Evolutionary conservation across 1,284 basidiomycete species (phyloP).

Genomic region (Boletellus deceptivus): DNA sequence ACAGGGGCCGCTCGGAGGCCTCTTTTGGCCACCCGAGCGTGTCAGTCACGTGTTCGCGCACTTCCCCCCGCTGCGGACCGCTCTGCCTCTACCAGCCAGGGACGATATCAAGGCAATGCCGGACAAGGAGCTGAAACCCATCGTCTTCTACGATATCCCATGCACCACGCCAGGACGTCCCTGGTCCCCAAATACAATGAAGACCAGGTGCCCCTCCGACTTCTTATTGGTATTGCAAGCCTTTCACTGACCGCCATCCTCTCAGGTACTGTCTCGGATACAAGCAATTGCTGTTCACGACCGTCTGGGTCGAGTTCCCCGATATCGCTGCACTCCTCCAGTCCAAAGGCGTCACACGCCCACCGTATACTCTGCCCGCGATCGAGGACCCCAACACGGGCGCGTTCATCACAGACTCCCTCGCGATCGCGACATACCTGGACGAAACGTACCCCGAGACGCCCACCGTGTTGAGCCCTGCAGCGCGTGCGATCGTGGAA

Average conservation of each 20-base stretch:
- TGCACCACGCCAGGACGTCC: constrained; percentile 7
- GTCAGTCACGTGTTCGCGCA: no score
- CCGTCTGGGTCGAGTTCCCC: constrained; percentile 40
- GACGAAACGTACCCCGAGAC: constrained; percentile 43
- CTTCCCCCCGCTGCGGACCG: no score
- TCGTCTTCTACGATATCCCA: constrained; percentile 29
- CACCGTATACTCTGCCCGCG: constrained; percentile 38
- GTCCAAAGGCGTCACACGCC: constrained; percentile 29
- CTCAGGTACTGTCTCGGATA: constrained; percentile 41
- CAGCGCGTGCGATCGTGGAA: constrained; percentile 1
- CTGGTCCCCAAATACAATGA: constrained; percentile 32
- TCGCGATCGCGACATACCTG: constrained; percentile 41
- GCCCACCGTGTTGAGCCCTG: constrained; percentile 18
- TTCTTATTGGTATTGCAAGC: background rate
- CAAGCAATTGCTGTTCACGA: constrained; percentile 42
- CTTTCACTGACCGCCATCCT: background rate
- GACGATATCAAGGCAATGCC: constrained; percentile 6
- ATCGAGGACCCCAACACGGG: constrained; percentile 33
- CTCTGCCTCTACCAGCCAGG: no score
- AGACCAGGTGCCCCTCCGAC: constrained; percentile 32
- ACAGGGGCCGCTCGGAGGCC: constrained; percentile 13
- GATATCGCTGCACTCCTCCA: constrained; percentile 37
- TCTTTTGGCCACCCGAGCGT: background rate
- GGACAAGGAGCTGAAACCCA: constrained; percentile 13
- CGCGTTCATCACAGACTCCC: constrained; percentile 35